Conservation (phyloP, 2,329 filamentous ascomycete genomes). For the Scolecobasidium constrictum region DNA sequence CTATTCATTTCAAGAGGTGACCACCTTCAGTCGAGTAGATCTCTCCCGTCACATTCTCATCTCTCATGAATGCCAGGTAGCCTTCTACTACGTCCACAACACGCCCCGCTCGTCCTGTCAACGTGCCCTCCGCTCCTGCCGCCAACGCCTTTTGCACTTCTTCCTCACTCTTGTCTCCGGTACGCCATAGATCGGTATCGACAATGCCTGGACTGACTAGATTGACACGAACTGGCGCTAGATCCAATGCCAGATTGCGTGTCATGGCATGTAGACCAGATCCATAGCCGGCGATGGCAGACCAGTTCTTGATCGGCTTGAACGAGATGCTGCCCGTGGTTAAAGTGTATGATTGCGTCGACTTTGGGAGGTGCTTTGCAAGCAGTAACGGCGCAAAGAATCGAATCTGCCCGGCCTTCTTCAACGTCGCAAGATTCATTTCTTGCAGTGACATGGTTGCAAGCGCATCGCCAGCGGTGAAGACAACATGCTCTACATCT, state of each 20-base stretch:
- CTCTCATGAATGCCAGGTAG: conserved; percentile 9
- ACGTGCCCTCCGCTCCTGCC: conserved; percentile 15
- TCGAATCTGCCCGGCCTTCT: conserved; percentile 32
- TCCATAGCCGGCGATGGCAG: conserved; percentile 36
- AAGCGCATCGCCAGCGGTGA: conserved; percentile 43
- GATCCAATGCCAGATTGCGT: conserved; percentile 48
- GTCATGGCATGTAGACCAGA: conserved; percentile 43
- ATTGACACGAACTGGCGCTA: conserved; percentile 55
- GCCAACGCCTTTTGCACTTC: conserved; percentile 17
- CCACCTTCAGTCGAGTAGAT: conserved; percentile 1
- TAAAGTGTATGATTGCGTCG: conserved; percentile 37
- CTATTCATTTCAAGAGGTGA: background rate
- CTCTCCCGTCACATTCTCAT: conserved; percentile 7
- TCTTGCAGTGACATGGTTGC: conserved; percentile 29
- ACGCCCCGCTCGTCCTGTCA: conserved; percentile 18
- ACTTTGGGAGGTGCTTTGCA: conserved; percentile 38
- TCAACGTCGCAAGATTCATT: conserved; percentile 21
- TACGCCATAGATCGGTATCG: conserved; percentile 32
- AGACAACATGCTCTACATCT: conserved; percentile 45
- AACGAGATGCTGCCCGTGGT: conserved; percentile 44
- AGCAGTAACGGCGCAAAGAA: conserved; percentile 41
- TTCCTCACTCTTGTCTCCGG: conserved; percentile 3
- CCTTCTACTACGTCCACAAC: conserved; percentile 20
- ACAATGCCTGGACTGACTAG: conserved; percentile 45
- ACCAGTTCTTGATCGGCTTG: conserved; percentile 42